Evolutionary conservation across 441 rosid genomes (phyloP).

Genomic region (Populus trichocarpa): DNA sequence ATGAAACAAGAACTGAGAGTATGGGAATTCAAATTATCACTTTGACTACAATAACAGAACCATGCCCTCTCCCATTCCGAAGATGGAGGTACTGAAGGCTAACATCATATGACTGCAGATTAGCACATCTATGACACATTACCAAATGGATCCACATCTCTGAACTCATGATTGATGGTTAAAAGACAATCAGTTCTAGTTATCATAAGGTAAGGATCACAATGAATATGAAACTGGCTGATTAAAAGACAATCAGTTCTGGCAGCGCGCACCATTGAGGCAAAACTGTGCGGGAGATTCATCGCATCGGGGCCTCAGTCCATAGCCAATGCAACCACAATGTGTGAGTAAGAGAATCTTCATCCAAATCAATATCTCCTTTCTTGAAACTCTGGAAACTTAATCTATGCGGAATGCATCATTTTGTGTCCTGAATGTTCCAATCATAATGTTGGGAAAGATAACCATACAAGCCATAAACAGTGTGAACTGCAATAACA

Average conservation of each 20-base stretch:
- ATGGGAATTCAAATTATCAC: not conserved
- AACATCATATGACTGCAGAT: not conserved
- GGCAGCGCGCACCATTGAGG: not conserved
- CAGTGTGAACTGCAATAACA: constrained; percentile 81
- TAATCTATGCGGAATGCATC: constrained; percentile 76
- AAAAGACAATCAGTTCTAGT: not conserved
- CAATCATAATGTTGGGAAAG: constrained; percentile 72
- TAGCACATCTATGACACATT: not conserved
- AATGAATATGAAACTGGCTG: not conserved
- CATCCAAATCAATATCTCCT: constrained; percentile 28
- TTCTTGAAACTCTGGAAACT: constrained; percentile 20
- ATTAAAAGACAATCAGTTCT: not conserved
- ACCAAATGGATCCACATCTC: not conserved
- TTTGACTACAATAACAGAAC: not conserved
- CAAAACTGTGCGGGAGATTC: constrained; percentile 13
- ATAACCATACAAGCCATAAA: constrained; percentile 93
- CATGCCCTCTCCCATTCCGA: not conserved
- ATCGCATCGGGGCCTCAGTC: constrained; percentile 1
- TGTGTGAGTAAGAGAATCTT: constrained; percentile 19
- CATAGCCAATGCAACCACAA: constrained; percentile 19
- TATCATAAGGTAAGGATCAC: not conserved
- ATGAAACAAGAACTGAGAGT: not conserved
- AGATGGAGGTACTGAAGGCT: not conserved
- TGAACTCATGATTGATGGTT: not conserved
- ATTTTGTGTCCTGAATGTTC: constrained; percentile 61